Conservation (phyloP, 1,139 yeast species). For the Candida gigantensis region DNA sequence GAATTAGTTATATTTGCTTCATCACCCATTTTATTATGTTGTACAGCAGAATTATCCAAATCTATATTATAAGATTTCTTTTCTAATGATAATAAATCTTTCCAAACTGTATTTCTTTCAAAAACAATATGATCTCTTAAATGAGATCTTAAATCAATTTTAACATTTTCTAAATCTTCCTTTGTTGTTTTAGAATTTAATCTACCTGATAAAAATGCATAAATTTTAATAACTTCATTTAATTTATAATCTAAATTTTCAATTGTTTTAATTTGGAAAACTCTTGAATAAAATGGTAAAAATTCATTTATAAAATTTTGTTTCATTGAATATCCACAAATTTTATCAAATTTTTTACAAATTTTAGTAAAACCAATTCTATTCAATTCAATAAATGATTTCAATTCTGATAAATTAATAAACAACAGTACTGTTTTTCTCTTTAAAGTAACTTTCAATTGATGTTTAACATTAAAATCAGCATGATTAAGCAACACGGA, state of each 20-base stretch:
- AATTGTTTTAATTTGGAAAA: constrained; percentile 48
- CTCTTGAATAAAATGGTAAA: constrained; percentile 41
- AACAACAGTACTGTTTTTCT: constrained; percentile 66
- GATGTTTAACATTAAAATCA: constrained; percentile 51
- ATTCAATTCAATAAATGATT: constrained; percentile 79
- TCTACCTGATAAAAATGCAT: constrained; percentile 42
- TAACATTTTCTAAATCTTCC: constrained; percentile 51
- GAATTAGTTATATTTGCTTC: constrained; percentile 23
- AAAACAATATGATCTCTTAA: constrained; percentile 91
- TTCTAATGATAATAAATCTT: constrained; percentile 88
- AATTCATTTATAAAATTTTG: constrained; percentile 49
- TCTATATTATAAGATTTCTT: constrained; percentile 48
- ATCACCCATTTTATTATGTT: constrained; percentile 35
- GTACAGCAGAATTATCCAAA: constrained; percentile 28
- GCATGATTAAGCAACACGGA: constrained; percentile 45
- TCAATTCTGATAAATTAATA: constrained; percentile 79
- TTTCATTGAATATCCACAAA: constrained; percentile 62
- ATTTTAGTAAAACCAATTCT: constrained; percentile 87
- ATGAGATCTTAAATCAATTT: constrained; percentile 69
- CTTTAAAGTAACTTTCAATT: constrained; percentile 65
- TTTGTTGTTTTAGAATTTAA: constrained; percentile 28
- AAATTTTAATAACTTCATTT: constrained; percentile 50
- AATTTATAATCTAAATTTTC: constrained; percentile 46
- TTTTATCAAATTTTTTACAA: constrained; percentile 86
- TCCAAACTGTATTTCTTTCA: constrained; percentile 97